Base-by-base conservation (phyloP, 495 filamentous ascomycete genomes). In the Hypoxylon fragiforme region DNA sequence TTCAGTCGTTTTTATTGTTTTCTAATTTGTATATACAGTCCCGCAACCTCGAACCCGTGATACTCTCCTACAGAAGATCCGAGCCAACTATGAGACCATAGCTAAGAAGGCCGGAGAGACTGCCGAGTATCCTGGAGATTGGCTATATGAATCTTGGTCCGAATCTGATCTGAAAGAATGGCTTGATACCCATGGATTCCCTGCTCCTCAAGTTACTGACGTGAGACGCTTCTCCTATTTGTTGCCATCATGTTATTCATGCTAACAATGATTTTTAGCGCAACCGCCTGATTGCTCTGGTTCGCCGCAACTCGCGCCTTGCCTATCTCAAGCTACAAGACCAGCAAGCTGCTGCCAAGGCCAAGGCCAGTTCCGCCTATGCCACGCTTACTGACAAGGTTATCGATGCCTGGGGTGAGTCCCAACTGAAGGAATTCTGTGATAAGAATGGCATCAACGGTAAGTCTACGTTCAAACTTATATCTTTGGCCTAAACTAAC, bases 101-200 rank as follows among this genome's bases (percentile, higher is more conserved):
- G 91, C 94, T 9, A 83, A 91, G 65, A 97, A 96, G 73, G 77
- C 81, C 32, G 89, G 89, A 54, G 88, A 96, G 71, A 87, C 89
- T 1, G 74, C 81, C 30, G 66, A 81, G 7, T 98, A 98, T 60
- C 94, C 94, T 31, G 94, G 94, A n/a, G 85, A 96, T 71, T 98
- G 94, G 94, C 74, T 97, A 24, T 98, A 96, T 63, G 83, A 83
- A 51, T 77, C 86, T 28, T 98, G 94, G 94, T 82, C 85, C 36
- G 73, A 73, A 28, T 74, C 71, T 26, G 73, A 81, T 45, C 55
- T 79, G 32, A 79, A 79, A 71, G 81, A 86, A 59, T 98, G 89
- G 87, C 84, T 97, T 7, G 92, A 97, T 67, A 86, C 88, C 60
- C 85, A 89, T 62, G 94, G 94, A 50, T 84, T 90, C 67, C 86